Conservation (phyloP, 2,329 filamentous ascomycete genomes). For the Colletotrichum sp. region DNA sequence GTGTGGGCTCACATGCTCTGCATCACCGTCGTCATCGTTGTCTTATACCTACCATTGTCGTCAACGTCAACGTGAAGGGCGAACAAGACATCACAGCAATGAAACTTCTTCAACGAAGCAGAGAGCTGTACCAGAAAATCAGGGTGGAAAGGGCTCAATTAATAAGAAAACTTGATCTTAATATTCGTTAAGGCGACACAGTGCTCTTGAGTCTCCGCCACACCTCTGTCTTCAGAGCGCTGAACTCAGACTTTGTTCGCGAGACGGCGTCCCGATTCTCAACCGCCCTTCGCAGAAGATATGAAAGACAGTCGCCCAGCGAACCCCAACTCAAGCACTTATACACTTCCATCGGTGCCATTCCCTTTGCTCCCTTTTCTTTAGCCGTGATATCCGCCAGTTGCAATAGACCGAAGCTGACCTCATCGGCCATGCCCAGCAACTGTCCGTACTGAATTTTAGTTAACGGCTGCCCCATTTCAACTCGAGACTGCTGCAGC, state of each 20-base stretch:
- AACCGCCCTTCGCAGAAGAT: not conserved
- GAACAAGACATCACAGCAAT: not conserved
- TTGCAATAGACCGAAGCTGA: constrained; percentile 68
- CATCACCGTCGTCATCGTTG: accelerated
- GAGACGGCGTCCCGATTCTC: not conserved
- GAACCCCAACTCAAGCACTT: not conserved
- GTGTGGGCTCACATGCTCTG: not conserved
- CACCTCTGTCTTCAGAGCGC: not conserved
- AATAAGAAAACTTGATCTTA: accelerated
- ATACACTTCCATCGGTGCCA: not conserved
- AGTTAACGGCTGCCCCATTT: constrained; percentile 43
- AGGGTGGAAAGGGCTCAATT: not conserved
- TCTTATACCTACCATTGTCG: not conserved
- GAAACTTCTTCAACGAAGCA: accelerated
- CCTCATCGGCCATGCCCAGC: constrained; percentile 86
- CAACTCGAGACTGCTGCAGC: constrained; percentile 56
- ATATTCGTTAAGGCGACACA: accelerated
- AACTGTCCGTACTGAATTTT: constrained; percentile 40
- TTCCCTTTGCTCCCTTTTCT: not conserved
- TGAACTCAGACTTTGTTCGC: not conserved
- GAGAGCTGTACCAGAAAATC: not conserved
- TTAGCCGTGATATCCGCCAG: not conserved
- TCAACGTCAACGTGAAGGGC: not conserved
- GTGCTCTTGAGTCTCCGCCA: not conserved
- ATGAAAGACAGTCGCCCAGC: not conserved